Base-by-base conservation (phyloP, 2,329 filamentous ascomycete genomes). In the Trichoderma atrobrunneum region DNA sequence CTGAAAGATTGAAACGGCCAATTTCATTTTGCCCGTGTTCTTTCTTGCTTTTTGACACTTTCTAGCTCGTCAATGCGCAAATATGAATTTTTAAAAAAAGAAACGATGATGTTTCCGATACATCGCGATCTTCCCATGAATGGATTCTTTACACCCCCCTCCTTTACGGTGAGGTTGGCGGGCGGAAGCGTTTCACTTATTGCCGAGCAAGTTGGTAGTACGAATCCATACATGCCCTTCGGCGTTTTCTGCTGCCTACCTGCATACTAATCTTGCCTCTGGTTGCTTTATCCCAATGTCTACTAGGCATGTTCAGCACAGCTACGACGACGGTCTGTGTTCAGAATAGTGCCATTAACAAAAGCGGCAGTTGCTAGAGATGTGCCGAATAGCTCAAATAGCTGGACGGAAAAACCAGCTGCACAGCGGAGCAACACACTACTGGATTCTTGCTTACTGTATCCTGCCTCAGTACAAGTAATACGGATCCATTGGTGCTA, bases 81-180 rank as follows among this genome's bases (percentile, higher is more conserved):
- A 57, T 57, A 51, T 51, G 16, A 11, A 30, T 16, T 36, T 14
- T 18, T 18, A 16, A 48, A 12, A 30, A 62, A 28, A 32, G 24
- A 56, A 39, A 39, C 21, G 60, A 48, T 18, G 32, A 43, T 48
- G 65, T 68, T 68, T 68, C 65, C 65, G 65, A 68, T 68, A n/a
- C 65, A 68, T 43, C 56, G 54, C 65, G 65, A 68, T 68, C 65
- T 51, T 60, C 54, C 16, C 16, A 48, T 28, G 18, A 21, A 30
- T 39, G 34, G 14, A 36, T 39, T 39, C 36, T 39, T 39, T 39
- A 26, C 51, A 32, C 18, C 28, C 32, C 43, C 51, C 64, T 21
- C 56, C 26, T 21, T 57, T 18, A 34, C 51, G 32, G 39, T 43
- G 24, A 59, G 26, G 54, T 32, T n/a, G 56, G 32, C 34, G 36